Base-by-base conservation (phyloP, 1,284 basidiomycete species). In the Waitea zeae region DNA sequence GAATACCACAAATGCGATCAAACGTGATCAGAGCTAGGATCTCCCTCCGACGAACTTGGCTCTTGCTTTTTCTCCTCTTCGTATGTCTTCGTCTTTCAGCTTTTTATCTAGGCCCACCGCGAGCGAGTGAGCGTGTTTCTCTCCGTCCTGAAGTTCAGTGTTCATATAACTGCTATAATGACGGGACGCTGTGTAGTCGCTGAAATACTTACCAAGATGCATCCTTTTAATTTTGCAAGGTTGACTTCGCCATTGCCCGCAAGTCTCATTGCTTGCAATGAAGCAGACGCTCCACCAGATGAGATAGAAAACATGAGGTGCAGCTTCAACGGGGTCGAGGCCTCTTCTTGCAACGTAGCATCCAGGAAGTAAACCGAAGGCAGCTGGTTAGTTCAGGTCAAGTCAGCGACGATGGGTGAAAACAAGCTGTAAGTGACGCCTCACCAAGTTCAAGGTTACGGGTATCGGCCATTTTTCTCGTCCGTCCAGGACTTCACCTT, bases 371-470 rank as follows among this genome's bases (percentile, higher is more conserved):
- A 66, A 5, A 56, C 44, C 0, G 66, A 58, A 6, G 66, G 58
- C 31, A 67, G 49, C 72, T 78, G 40, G 19, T 20, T 17, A 15
- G 12, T 6, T 27, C 31, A 20, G 20, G 18, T 22, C 24, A 26
- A 26, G 9, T 34, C 32, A 22, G 18, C 18, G 15, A 20, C 19
- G 18, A 34, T 32, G 36, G 5, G 30, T 37, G 29, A 37, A 35
- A 6, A n/a, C 20, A 4, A 18, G 17, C n/a, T 7, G 29, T 9
- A 15, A 6, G 29, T 11, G 14, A 59, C 65, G 13, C 22, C 22
- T n/a, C 41, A 84, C 81, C 19, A 84, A 41, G 42, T 86, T 84
- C 37, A 86, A 48, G 1, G 82, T 83, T 19, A 86, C 56, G 41
- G 70, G 71, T 9, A 87, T 59, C 2, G 83, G 83, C 72, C 83